These are phyloP conservation scores for Lecanicillium sp. DNA, from an alignment of 2,329 filamentous ascomycete species.

Conservation along the genomic window DNA sequence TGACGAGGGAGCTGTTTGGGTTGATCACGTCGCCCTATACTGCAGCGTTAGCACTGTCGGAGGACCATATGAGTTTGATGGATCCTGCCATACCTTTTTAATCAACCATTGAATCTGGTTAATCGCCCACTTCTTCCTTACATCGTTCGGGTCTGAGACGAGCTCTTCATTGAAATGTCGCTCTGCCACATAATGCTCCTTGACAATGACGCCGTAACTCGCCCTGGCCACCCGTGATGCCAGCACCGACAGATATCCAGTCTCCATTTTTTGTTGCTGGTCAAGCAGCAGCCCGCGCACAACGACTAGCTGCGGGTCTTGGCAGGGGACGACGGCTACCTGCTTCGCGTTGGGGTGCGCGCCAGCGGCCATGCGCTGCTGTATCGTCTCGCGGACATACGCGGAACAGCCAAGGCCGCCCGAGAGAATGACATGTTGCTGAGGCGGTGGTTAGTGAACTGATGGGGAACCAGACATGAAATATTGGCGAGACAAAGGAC, in stretches of 20 bases:
- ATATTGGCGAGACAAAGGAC: conserved; percentile 7
- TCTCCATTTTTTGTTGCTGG: conserved; percentile 38
- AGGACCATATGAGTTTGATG: no score
- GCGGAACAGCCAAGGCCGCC: conserved; percentile 38
- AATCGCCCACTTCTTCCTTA: conserved; percentile 27
- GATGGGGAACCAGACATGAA: no score
- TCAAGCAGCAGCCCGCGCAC: conserved; percentile 45
- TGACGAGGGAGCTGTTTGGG: conserved; percentile 24
- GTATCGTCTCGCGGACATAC: conserved; percentile 35
- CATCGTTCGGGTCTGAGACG: conserved; percentile 23
- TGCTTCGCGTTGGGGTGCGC: conserved; percentile 27
- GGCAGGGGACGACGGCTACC: conserved; percentile 32
- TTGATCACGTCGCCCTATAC: conserved; percentile 30
- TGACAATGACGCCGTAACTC: conserved; percentile 34
- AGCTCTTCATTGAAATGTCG: conserved; percentile 28
- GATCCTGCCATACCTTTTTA: conserved; percentile 21
- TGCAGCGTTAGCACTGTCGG: no score
- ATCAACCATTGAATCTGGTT: conserved; percentile 36
- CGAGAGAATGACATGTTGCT: conserved; percentile 36
- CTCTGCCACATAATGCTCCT: conserved; percentile 26
- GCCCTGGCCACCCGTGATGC: conserved; percentile 31
- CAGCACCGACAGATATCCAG: conserved; percentile 32
- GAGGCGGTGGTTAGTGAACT: no score
- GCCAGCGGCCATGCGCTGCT: conserved; percentile 24
- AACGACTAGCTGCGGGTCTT: conserved; percentile 47